Evolutionary conservation across 805 yeast species (phyloP).

Genomic region (Metschnikowia anglica): DNA sequence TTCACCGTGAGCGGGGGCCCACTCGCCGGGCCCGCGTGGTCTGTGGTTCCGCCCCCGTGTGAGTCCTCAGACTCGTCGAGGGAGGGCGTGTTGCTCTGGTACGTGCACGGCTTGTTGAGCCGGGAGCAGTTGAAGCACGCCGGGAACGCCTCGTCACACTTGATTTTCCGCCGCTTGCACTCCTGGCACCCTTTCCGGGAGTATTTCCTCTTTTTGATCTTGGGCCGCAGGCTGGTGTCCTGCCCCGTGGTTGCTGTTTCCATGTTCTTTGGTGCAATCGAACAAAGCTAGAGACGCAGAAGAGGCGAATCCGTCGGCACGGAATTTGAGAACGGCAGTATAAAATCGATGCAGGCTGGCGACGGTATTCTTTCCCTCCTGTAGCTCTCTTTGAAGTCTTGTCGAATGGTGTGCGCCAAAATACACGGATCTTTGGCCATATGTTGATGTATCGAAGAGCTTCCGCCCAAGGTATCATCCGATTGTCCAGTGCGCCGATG

Average conservation of each 20-base stretch:
- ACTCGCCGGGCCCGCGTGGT: not conserved
- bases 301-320: too few species aligned
- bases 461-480: too few species aligned
- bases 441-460: too few species aligned
- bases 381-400: too few species aligned
- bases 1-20: conserved; percentile 5
- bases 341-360: too few species aligned
- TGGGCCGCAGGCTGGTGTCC: conserved; percentile 4
- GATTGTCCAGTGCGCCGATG: too few species aligned
- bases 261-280: not conserved
- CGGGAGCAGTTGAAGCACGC: conserved; percentile 38
- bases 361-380: too few species aligned
- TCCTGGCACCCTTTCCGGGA: conserved; percentile 43
- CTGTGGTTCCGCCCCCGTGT: not conserved
- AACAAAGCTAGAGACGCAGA: too few species aligned
- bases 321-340: too few species aligned
- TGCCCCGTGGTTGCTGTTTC: too few species aligned
- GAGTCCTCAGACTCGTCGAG: not conserved
- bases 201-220: conserved; percentile 38
- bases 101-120: conserved; percentile 33
- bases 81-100: conserved; percentile 9
- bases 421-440: too few species aligned
- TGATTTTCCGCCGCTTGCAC: conserved; percentile 45
- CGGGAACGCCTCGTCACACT: conserved; percentile 43
- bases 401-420: too few species aligned